These are phyloP conservation scores for Scedosporium apiospermum DNA, from an alignment of 2,329 filamentous ascomycete species.

Conservation along the genomic window DNA sequence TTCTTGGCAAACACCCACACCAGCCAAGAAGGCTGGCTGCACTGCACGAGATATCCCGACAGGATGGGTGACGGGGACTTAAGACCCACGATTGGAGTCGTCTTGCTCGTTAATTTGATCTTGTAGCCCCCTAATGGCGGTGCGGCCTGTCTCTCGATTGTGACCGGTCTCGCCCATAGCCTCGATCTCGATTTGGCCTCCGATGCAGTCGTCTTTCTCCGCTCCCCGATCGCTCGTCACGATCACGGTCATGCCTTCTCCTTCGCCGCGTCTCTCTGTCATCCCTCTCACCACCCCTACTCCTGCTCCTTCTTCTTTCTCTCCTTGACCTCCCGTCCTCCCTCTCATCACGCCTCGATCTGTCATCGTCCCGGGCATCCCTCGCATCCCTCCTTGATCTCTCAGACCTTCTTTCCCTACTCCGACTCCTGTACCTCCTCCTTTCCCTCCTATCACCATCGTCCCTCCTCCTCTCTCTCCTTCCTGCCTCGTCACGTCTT, in stretches of 20 bases:
- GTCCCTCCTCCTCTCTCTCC: slow-evolving; percentile 11
- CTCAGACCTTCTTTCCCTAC: slow-evolving; percentile 17
- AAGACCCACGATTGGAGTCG: no score
- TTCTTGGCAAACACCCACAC: no score
- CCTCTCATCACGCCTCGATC: slow-evolving; percentile 10
- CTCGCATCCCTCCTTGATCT: slow-evolving; percentile 9
- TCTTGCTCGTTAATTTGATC: no score
- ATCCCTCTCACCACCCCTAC: neutral
- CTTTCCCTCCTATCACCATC: slow-evolving; percentile 10
- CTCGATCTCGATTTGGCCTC: slow-evolving; percentile 14
- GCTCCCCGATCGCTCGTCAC: slow-evolving; percentile 20
- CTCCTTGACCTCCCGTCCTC: slow-evolving; percentile 9
- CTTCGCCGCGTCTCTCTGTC: neutral
- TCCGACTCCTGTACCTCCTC: slow-evolving; percentile 25
- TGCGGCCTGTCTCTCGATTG: neutral
- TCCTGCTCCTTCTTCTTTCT: slow-evolving; percentile 12
- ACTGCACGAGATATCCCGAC: no score
- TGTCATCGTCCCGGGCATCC: slow-evolving; percentile 1
- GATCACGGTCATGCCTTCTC: slow-evolving; percentile 15
- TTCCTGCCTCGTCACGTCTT: slow-evolving; percentile 11
- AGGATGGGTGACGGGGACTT: no score
- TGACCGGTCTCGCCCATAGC: neutral
- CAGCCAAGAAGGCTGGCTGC: no score
- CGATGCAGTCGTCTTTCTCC: slow-evolving; percentile 26
- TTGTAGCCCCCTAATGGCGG: neutral